A percentile compares a stretch with the other conserved stretches of the same genome.
Conservation (phyloP, 768 basidiomycete genomes). For the Auriscalpium orientale region DNA sequence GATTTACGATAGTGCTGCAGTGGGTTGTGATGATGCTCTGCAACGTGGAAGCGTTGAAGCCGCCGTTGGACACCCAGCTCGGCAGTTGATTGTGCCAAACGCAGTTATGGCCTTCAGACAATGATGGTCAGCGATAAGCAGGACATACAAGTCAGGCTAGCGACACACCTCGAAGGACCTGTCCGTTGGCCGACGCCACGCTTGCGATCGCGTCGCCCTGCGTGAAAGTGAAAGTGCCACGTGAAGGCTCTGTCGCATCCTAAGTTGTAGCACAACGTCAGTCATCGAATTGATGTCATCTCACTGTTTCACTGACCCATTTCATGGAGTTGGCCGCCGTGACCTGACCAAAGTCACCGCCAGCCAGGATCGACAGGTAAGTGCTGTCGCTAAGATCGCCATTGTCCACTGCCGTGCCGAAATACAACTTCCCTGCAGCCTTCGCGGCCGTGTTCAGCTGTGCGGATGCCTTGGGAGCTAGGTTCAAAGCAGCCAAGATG, state of each 20-base stretch:
- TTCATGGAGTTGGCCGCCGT: conserved; percentile 40
- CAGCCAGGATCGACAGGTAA: conserved; percentile 32
- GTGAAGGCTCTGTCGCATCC: conserved; percentile 47
- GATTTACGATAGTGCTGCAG: conserved; percentile 27
- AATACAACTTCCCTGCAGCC: conserved; percentile 37
- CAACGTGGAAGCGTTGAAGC: conserved; percentile 23
- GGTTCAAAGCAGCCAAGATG: too few species aligned
- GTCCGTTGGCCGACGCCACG: conserved; percentile 38
- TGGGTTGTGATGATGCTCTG: conserved; percentile 28
- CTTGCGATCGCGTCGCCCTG: conserved; percentile 37
- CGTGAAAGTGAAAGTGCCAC: conserved; percentile 39
- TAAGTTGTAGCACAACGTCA: conserved; percentile 16
- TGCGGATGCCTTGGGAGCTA: not conserved
- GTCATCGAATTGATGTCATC: too few species aligned
- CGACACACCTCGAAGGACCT: conserved; percentile 36
- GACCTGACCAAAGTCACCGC: conserved; percentile 34
- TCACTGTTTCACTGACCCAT: conserved; percentile 24
- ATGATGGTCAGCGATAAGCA: not conserved
- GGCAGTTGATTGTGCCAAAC: conserved; percentile 42
- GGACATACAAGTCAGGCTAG: not conserved
- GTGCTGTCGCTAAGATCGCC: conserved; percentile 32
- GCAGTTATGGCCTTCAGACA: conserved; percentile 28
- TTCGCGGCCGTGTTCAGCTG: conserved; percentile 30
- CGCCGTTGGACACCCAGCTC: conserved; percentile 27
- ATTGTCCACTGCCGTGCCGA: conserved; percentile 42